A percentile compares a stretch with the other conserved stretches of the same genome.
Evolutionary conservation across 371 early-diverging fungal genomes (phyloP).

Genomic region (Basidiobolus meristosporus): DNA sequence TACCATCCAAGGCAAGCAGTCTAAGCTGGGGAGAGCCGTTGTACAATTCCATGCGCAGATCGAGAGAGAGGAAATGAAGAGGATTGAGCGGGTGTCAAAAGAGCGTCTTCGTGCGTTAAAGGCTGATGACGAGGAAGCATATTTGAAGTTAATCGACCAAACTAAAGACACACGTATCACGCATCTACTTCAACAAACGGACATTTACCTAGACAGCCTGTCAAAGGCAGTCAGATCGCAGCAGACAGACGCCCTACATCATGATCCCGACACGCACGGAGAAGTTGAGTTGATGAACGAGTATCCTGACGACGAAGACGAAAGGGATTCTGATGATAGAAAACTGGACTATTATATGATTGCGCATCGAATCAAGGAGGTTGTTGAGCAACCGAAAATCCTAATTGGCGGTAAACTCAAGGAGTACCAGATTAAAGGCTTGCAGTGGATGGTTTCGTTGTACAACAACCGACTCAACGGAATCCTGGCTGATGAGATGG

Average conservation of each 20-base stretch:
- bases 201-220: slow-evolving; percentile 60
- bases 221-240: slow-evolving; percentile 61
- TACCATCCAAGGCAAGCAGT: slow-evolving; percentile 34
- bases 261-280: no score
- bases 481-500: slow-evolving; percentile 98
- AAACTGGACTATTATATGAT: slow-evolving; percentile 68
- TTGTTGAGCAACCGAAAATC: slow-evolving; percentile 60
- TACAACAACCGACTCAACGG: slow-evolving; percentile 94
- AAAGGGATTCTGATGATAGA: no score
- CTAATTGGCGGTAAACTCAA: slow-evolving; percentile 78
- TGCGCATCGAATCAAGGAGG: slow-evolving; percentile 72
- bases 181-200: slow-evolving; percentile 72
- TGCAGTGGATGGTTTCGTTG: slow-evolving; percentile 96
- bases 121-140: slow-evolving; percentile 87
- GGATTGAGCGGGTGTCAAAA: slow-evolving; percentile 55
- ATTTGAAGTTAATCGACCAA: slow-evolving; percentile 79
- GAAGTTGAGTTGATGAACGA: no score
- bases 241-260: no score
- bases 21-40: slow-evolving; percentile 56
- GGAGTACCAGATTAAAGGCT: slow-evolving; percentile 94
- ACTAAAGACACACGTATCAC: slow-evolving; percentile 87
- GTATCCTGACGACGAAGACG: no score
- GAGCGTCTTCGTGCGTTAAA: slow-evolving; percentile 89
- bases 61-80: slow-evolving; percentile 80
- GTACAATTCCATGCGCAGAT: slow-evolving; percentile 54